Percentiles rank a stretch among this genome's conserved stretches.
Conservation (phyloP, 352 stramenopile genomes). For the Nothophytophthora sp. region DNA sequence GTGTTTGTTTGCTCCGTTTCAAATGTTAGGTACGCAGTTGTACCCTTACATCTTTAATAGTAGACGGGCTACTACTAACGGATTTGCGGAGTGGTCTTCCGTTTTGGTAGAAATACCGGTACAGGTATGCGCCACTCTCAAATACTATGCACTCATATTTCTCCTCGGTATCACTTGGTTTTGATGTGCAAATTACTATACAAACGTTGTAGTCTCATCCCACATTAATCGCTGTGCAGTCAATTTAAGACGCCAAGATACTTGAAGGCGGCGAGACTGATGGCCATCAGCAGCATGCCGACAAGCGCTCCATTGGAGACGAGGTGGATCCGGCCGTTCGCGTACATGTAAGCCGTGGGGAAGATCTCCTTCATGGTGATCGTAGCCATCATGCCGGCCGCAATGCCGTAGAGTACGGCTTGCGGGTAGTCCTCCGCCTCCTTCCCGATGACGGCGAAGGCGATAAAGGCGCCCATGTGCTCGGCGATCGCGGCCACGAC, state of each 20-base stretch:
- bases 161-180: not conserved
- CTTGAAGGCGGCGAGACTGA: slow-evolving; percentile 89
- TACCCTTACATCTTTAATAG: too few relatives aligned
- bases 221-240: slow-evolving; percentile 5
- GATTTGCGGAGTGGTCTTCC: too few relatives aligned
- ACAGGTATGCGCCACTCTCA: too few relatives aligned
- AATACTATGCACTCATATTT: too few relatives aligned
- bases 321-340: slow-evolving; percentile 75
- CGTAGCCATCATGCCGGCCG: slow-evolving; percentile 94
- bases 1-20: too few relatives aligned
- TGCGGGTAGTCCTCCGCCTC: slow-evolving; percentile 42
- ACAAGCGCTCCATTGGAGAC: slow-evolving; percentile 78
- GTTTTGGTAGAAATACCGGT: too few relatives aligned
- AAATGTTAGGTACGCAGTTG: too few relatives aligned
- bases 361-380: slow-evolving; percentile 92
- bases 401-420: slow-evolving; percentile 89
- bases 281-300: slow-evolving; percentile 91
- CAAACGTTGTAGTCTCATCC: not conserved
- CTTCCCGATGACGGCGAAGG: slow-evolving; percentile 69
- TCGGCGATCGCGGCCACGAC: slow-evolving; percentile 88
- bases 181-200: slow-evolving; percentile 4
- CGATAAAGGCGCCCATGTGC: slow-evolving; percentile 86
- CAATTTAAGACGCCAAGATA: slow-evolving; percentile 51
- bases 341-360: slow-evolving; percentile 91
- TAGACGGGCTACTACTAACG: too few relatives aligned